A percentile compares a stretch with the other conserved stretches of the same genome.
These are phyloP conservation scores for Xylariales sp. DNA, from an alignment of 2,329 filamentous ascomycete species.

Conservation along the genomic window DNA sequence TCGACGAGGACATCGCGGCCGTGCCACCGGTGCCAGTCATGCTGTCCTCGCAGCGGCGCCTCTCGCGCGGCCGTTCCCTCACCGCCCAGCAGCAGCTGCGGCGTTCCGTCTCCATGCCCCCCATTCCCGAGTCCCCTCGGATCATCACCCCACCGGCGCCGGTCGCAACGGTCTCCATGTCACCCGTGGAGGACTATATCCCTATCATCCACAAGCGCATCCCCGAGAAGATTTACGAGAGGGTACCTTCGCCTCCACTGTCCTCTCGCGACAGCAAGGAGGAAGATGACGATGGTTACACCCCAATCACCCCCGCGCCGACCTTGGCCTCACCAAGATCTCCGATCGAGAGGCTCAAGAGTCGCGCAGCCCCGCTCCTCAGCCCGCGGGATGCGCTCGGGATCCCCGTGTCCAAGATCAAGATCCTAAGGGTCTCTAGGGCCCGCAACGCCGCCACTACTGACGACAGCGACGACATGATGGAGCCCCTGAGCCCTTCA, in stretches of 20 bases:
- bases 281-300: constrained; percentile 21
- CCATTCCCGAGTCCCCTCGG: constrained; percentile 9
- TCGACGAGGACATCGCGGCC: constrained; percentile 15
- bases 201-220: constrained; percentile 19
- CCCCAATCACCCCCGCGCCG: constrained; percentile 19
- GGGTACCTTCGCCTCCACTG: constrained; percentile 14
- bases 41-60: constrained; percentile 8
- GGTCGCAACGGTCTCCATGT: background rate
- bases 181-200: constrained; percentile 18
- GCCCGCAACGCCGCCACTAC: constrained; percentile 12
- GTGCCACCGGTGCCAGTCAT: constrained; percentile 15
- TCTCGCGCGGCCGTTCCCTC: constrained; percentile 4
- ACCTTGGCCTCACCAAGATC: constrained; percentile 13
- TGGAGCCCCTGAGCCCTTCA: constrained; percentile 18
- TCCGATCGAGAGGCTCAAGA: constrained; percentile 6
- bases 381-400: constrained; percentile 23
- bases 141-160: background rate
- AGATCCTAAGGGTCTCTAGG: constrained; percentile 11
- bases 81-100: constrained; percentile 8
- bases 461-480: constrained; percentile 16
- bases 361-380: constrained; percentile 12
- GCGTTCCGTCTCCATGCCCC: constrained; percentile 8
- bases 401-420: constrained; percentile 16
- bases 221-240: constrained; percentile 11
- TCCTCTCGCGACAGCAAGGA: constrained; percentile 14